These are phyloP conservation scores for Wickerhamiella galacta DNA, from an alignment of 805 yeast genomes.

Conservation along the genomic window DNA sequence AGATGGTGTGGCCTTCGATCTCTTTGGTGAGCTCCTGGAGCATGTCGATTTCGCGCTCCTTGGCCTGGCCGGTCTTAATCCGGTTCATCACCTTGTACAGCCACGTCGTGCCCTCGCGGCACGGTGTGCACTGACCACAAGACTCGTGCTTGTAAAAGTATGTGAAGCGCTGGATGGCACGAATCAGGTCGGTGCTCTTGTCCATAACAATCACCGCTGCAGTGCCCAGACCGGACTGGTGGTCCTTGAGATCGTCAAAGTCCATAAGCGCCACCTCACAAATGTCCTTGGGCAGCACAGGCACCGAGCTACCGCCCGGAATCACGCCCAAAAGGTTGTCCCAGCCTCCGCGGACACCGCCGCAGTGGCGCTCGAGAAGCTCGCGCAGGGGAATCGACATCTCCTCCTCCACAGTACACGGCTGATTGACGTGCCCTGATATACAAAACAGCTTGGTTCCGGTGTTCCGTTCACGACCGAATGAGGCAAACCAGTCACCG, in stretches of 20 bases:
- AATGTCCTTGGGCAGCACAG: slow-evolving; percentile 50
- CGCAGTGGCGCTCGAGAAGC: slow-evolving; percentile 74
- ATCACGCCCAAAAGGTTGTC: slow-evolving; percentile 74
- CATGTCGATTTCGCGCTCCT: slow-evolving; percentile 67
- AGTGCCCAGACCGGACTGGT: slow-evolving; percentile 77
- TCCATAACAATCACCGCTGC: slow-evolving; percentile 89
- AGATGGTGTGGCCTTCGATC: slow-evolving; percentile 81
- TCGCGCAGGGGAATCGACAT: slow-evolving; percentile 80
- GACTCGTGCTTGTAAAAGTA: slow-evolving; percentile 83
- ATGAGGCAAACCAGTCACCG: slow-evolving; percentile 68
- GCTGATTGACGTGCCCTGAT: slow-evolving; percentile 82
- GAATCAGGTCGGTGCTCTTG: slow-evolving; percentile 67
- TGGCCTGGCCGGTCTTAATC: slow-evolving; percentile 62
- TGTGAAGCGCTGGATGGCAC: slow-evolving; percentile 73
- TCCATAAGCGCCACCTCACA: slow-evolving; percentile 70
- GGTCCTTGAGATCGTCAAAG: slow-evolving; percentile 71
- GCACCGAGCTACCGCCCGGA: slow-evolving; percentile 86
- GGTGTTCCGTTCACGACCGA: slow-evolving; percentile 71
- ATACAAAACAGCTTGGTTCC: slow-evolving; percentile 78
- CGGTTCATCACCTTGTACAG: slow-evolving; percentile 71
- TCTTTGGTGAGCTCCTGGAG: slow-evolving; percentile 71
- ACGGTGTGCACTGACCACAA: slow-evolving; percentile 90
- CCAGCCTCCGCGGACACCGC: slow-evolving; percentile 87
- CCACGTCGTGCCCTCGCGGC: slow-evolving; percentile 89
- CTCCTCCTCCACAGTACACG: slow-evolving; percentile 86